Evolutionary conservation across 371 early-diverging fungal genomes (phyloP).

Genomic region (Syncephalastrum contaminatum): DNA sequence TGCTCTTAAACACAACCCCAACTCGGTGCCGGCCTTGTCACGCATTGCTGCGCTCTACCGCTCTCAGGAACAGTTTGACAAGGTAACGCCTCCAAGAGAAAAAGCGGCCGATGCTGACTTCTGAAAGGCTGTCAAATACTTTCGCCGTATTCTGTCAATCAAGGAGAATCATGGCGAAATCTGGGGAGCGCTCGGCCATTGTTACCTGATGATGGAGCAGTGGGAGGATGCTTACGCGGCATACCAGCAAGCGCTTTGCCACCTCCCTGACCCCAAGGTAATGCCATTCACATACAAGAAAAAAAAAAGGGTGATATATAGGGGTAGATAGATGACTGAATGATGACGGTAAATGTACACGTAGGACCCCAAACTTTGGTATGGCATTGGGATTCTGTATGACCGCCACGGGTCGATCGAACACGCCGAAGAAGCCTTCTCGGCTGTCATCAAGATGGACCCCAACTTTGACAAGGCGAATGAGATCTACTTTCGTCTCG

Average conservation of each 20-base stretch:
- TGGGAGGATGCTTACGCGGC: too few species aligned
- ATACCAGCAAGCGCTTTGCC: too few species aligned
- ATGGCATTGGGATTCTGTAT: conserved; percentile 96
- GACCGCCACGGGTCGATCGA: conserved; percentile 96
- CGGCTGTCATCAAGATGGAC: conserved; percentile 86
- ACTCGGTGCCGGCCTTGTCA: conserved; percentile 4
- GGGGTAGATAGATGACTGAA: too few species aligned
- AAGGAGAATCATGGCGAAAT: too few species aligned
- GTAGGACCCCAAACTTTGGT: conserved; percentile 97
- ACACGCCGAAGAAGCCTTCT: conserved; percentile 97
- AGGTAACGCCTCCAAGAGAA: neutral
- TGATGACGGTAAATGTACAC: too few species aligned
- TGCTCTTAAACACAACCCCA: conserved; percentile 3
- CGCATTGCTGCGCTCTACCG: neutral
- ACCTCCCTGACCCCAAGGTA: too few species aligned
- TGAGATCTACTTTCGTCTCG: conserved; percentile 96
- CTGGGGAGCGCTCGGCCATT: too few species aligned
- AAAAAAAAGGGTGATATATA: too few species aligned
- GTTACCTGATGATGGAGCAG: too few species aligned
- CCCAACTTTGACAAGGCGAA: conserved; percentile 93
- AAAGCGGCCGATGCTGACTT: neutral
- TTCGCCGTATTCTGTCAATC: too few species aligned
- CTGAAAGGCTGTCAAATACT: neutral
- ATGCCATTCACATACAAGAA: too few species aligned
- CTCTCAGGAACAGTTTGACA: neutral